Evolutionary conservation across 148 eudicot genomes (phyloP), one percentile per base, ranked within the genome.

Genomic region (Polygonum maritimum): DNA sequence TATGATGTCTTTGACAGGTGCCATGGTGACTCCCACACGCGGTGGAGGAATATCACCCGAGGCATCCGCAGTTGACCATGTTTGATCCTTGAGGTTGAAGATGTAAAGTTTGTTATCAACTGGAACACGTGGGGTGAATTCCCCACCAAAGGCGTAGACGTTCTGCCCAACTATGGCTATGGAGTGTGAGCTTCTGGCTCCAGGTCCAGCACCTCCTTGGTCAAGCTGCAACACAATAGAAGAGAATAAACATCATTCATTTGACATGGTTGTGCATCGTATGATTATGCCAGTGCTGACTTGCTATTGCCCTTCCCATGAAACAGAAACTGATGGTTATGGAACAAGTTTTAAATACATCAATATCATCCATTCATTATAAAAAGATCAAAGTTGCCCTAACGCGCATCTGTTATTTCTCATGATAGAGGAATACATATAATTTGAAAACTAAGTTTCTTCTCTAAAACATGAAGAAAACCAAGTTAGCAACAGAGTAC

Each of bases 111-210:
- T 75, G 90, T 89, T 94, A 73, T 94, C 98, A 0, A 94, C 98
- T 0, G 98, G 98, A 75, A 94, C 89, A 60, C 97, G 96, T n/a
- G 98, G 98, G 1, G 80, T 75, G 84, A 86, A 94, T 81, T 94
- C 98, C 12, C 98, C 98, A 41, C 98, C 98, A 55, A 94, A 94
- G 49, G 90, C 83, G 58, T 94, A 94, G 1, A 85, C 85, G 76
- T 90, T 94, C 18, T 85, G 84, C 39, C 93, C 94, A 5, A 92
- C 91, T 10, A 88, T 76, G 54, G 97, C 87, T 79, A 94, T 83
- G 69, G 98, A 95, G 74, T 94, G 98, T 49, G 98, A 94, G 81
- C 98, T 94, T 84, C 98, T 89, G 79, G 98, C 92, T 79, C 97
- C 96, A 0, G 98, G 98, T 21, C 90, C 91, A 11, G 79, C 55